phyloP scores from a whole-genome alignment of 1,284 basidiomycete species.

The Naganishia sp. region DNA sequence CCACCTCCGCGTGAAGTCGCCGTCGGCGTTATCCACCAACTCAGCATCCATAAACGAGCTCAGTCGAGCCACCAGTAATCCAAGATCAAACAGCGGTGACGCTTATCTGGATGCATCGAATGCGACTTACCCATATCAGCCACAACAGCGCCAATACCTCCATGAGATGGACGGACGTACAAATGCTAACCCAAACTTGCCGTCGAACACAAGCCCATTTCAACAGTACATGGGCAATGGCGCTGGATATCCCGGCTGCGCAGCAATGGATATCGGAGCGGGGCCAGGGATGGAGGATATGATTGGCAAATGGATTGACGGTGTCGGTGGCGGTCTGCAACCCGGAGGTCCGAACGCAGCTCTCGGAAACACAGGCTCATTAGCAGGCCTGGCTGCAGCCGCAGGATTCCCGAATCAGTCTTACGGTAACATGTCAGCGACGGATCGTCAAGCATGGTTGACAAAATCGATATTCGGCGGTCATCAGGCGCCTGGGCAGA shows the following conservation, averaged over 20 bases:
- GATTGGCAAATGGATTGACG: slow-evolving; percentile 27
- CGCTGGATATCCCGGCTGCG: background rate
- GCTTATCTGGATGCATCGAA: background rate
- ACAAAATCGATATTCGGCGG: slow-evolving; percentile 23
- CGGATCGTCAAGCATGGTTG: slow-evolving; percentile 24
- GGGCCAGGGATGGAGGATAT: slow-evolving; percentile 24
- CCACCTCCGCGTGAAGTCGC: slow-evolving; percentile 8
- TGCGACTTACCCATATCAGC: slow-evolving; percentile 3
- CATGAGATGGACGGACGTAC: slow-evolving; percentile 5
- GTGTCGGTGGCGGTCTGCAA: slow-evolving; percentile 13
- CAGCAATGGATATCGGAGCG: slow-evolving; percentile 15
- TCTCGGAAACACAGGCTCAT: slow-evolving; percentile 8
- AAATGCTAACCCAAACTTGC: background rate
- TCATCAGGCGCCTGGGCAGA: background rate
- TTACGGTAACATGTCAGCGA: slow-evolving; percentile 9
- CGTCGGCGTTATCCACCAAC: slow-evolving; percentile 6
- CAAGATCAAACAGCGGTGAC: background rate
- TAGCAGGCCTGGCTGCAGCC: slow-evolving; percentile 11
- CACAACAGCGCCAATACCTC: slow-evolving; percentile 14
- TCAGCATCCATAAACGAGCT: slow-evolving; percentile 3
- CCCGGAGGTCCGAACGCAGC: slow-evolving; percentile 1
- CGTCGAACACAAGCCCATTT: slow-evolving; percentile 8
- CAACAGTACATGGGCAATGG: slow-evolving; percentile 1
- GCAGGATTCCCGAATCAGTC: slow-evolving; percentile 6
- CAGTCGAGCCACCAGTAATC: background rate